These are phyloP conservation scores for Trichoderma virens DNA, from an alignment of 495 filamentous ascomycete genomes.

Conservation along the genomic window DNA sequence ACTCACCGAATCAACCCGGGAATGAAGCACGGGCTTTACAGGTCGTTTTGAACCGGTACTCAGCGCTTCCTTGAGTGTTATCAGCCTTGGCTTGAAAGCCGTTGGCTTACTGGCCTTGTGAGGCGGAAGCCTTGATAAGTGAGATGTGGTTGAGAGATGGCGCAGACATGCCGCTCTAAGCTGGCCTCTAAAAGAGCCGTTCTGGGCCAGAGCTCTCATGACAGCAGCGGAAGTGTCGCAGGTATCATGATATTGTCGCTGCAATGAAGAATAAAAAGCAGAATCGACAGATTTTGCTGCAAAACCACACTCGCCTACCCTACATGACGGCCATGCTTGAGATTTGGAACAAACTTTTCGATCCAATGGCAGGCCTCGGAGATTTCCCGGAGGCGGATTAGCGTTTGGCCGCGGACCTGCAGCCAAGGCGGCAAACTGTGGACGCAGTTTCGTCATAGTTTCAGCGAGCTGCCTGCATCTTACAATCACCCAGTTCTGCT, in stretches of 20 bases:
- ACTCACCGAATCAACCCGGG: conserved; percentile 1
- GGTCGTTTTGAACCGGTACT: neutral
- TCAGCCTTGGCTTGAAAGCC: neutral
- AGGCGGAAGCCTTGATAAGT: neutral
- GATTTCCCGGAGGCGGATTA: neutral
- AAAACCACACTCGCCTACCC: neutral
- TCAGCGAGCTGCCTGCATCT: neutral
- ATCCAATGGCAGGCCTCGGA: too few relatives aligned
- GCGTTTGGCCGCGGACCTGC: conserved; percentile 1
- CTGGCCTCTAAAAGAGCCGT: neutral
- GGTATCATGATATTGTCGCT: neutral
- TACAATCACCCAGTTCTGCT: neutral
- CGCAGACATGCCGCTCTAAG: neutral
- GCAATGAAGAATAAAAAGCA: neutral
- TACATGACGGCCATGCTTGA: neutral
- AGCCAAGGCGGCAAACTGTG: conserved; percentile 2
- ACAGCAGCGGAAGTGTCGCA: neutral
- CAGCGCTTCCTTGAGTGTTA: neutral
- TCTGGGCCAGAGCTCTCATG: conserved; percentile 3
- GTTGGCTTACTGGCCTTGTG: neutral
- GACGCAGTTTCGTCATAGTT: conserved; percentile 6
- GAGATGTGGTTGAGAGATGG: neutral
- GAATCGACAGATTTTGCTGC: neutral
- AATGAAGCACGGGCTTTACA: neutral
- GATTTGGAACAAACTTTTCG: neutral